A percentile compares a stretch with the other conserved stretches of the same genome.
Evolutionary conservation across 768 basidiomycete genomes (phyloP).

Genomic region (Leccinum disarticulatum): DNA sequence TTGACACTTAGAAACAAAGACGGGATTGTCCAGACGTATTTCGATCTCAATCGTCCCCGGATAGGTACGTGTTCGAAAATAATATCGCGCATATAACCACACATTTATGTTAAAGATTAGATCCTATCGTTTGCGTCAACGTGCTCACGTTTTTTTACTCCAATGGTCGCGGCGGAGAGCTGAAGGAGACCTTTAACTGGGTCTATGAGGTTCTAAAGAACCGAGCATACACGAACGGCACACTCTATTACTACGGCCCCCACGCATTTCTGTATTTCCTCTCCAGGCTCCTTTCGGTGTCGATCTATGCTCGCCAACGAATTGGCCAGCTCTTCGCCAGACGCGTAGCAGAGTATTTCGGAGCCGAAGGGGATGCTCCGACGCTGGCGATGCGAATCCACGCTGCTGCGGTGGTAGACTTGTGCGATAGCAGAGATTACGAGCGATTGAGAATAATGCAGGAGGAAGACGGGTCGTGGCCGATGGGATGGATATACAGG

Average conservation of each 20-base stretch:
- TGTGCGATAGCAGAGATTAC: slow-evolving; percentile 17
- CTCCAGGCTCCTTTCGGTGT: slow-evolving; percentile 20
- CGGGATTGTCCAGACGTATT: slow-evolving; percentile 22
- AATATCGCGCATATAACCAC: neutral
- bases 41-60: slow-evolving; percentile 21
- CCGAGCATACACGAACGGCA: slow-evolving; percentile 20
- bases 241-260: slow-evolving; percentile 18
- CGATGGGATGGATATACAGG: slow-evolving; percentile 22
- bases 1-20: slow-evolving; percentile 16
- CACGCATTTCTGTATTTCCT: slow-evolving; percentile 25
- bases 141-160: slow-evolving; percentile 22
- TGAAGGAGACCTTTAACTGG: slow-evolving; percentile 24
- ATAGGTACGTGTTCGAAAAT: slow-evolving; percentile 13
- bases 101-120: neutral
- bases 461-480: slow-evolving; percentile 23
- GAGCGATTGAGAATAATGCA: slow-evolving; percentile 21
- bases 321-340: slow-evolving; percentile 15
- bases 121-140: slow-evolving; percentile 22
- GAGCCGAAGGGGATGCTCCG: slow-evolving; percentile 19
- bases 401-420: slow-evolving; percentile 9
- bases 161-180: slow-evolving; percentile 19
- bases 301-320: slow-evolving; percentile 14
- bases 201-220: slow-evolving; percentile 22
- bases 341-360: slow-evolving; percentile 18
- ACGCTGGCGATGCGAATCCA: slow-evolving; percentile 20